These are phyloP conservation scores for Scedosporium boydii DNA, from an alignment of 2,329 filamentous ascomycete genomes.

Conservation along the genomic window DNA sequence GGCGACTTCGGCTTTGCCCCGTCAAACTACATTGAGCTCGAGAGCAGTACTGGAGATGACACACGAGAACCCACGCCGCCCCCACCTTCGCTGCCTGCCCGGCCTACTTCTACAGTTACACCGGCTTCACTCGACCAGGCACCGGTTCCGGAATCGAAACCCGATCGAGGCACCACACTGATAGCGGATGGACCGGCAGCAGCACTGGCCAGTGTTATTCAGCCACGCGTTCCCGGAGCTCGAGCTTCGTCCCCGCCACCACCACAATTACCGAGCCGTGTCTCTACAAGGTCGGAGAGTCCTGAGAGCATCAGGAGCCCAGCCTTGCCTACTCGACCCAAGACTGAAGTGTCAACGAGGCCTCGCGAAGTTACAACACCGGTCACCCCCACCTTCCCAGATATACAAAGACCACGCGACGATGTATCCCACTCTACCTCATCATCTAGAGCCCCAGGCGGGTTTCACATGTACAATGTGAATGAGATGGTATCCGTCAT, in stretches of 20 bases:
- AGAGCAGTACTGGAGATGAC: conserved; percentile 34
- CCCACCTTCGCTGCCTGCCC: conserved; percentile 21
- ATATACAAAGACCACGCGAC: neutral
- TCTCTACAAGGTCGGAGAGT: neutral
- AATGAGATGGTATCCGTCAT: conserved; percentile 96
- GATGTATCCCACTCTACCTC: neutral
- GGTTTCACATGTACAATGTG: conserved; percentile 92
- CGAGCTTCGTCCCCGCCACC: conserved; percentile 5
- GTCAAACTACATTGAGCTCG: conserved; percentile 85
- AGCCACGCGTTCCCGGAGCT: neutral
- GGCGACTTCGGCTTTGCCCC: conserved; percentile 90
- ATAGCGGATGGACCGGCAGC: conserved; percentile 1
- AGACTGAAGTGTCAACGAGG: neutral
- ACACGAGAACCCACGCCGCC: conserved; percentile 16
- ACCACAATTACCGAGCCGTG: conserved; percentile 4
- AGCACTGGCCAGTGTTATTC: conserved; percentile 8
- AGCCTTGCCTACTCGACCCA: conserved; percentile 25
- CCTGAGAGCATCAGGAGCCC: conserved; percentile 18
- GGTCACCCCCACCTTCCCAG: neutral
- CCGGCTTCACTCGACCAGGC: conserved; percentile 16
- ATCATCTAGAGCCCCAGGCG: conserved; percentile 50
- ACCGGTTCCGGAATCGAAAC: neutral
- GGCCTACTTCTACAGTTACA: conserved; percentile 29
- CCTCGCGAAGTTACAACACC: neutral
- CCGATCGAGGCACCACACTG: neutral